phyloP scores from a whole-genome alignment of 2,329 filamentous ascomycete genomes.

The Paecilomyces sp. region DNA sequence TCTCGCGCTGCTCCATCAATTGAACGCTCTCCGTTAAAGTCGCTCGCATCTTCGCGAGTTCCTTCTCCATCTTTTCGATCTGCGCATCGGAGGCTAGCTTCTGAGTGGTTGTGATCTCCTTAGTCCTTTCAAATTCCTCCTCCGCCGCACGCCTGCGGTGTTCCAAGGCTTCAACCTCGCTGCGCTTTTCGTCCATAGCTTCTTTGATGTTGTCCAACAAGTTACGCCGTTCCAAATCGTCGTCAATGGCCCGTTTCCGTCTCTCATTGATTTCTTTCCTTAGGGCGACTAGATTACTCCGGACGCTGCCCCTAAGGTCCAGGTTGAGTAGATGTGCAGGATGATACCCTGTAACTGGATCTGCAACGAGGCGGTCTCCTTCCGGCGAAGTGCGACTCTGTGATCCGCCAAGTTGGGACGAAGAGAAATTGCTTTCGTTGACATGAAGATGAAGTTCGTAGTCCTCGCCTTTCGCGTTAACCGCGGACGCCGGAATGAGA shows the following conservation, averaged over 20 bases:
- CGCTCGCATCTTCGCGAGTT: constrained; percentile 85
- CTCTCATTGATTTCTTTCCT: constrained; percentile 91
- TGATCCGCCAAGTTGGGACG: constrained; percentile 48
- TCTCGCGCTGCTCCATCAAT: constrained; percentile 87
- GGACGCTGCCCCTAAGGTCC: constrained; percentile 76
- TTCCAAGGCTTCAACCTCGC: constrained; percentile 84
- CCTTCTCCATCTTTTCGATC: constrained; percentile 98
- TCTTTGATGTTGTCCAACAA: constrained; percentile 91
- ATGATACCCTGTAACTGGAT: constrained; percentile 79
- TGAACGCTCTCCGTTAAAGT: constrained; percentile 80
- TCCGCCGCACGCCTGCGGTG: constrained; percentile 82
- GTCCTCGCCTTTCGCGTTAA: constrained; percentile 75
- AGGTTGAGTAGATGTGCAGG: constrained; percentile 82
- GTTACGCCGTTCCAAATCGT: constrained; percentile 91
- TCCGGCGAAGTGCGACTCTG: constrained; percentile 43
- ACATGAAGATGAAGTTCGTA: constrained; percentile 82
- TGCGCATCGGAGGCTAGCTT: constrained; percentile 85
- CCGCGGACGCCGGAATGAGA: constrained; percentile 75
- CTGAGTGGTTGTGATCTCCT: constrained; percentile 78
- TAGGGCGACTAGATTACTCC: constrained; percentile 67
- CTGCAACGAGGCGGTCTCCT: constrained; percentile 72
- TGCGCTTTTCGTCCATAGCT: constrained; percentile 89
- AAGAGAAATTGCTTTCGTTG: constrained; percentile 71
- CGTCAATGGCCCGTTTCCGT: constrained; percentile 71
- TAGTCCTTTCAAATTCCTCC: constrained; percentile 89